Evolutionary conservation across 1,284 basidiomycete species (phyloP).

Genomic region (Marasmius fiardii): DNA sequence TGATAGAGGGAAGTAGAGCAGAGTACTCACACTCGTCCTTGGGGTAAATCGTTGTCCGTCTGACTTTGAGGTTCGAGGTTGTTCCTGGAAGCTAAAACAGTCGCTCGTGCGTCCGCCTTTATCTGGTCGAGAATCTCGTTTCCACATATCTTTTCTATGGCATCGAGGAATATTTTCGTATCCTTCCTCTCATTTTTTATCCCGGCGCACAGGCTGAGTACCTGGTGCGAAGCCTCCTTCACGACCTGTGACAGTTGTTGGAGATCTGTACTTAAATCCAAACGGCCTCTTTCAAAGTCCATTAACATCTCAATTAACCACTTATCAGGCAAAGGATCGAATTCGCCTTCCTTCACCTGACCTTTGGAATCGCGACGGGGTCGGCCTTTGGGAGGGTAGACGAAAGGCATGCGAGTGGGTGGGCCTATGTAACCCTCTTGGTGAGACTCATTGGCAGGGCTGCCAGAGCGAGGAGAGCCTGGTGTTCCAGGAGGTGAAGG

Average conservation of each 20-base stretch:
- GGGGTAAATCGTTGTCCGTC: neutral
- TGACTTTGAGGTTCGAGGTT: neutral
- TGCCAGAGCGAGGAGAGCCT: neutral
- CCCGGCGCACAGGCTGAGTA: neutral
- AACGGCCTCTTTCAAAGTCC: slow-evolving; percentile 1
- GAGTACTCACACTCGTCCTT: neutral
- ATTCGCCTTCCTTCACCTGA: neutral
- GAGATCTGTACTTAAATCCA: neutral
- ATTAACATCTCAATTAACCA: slow-evolving; percentile 4
- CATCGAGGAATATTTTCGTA: slow-evolving; percentile 1
- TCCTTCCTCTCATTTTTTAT: slow-evolving; percentile 5
- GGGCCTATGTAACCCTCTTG: neutral
- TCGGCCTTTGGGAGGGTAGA: slow-evolving; percentile 1
- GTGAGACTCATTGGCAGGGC: neutral
- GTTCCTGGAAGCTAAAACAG: neutral
- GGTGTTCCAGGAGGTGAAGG: neutral
- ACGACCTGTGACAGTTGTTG: neutral
- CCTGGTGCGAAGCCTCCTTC: neutral
- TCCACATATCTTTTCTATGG: slow-evolving; percentile 7
- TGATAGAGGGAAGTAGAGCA: neutral
- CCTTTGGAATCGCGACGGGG: neutral
- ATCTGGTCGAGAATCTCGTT: slow-evolving; percentile 5
- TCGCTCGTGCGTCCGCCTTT: slow-evolving; percentile 2
- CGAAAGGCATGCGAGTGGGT: neutral
- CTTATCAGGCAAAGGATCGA: neutral